Base-by-base conservation (phyloP, 345 rosid species). In the Acer saccharum region DNA sequence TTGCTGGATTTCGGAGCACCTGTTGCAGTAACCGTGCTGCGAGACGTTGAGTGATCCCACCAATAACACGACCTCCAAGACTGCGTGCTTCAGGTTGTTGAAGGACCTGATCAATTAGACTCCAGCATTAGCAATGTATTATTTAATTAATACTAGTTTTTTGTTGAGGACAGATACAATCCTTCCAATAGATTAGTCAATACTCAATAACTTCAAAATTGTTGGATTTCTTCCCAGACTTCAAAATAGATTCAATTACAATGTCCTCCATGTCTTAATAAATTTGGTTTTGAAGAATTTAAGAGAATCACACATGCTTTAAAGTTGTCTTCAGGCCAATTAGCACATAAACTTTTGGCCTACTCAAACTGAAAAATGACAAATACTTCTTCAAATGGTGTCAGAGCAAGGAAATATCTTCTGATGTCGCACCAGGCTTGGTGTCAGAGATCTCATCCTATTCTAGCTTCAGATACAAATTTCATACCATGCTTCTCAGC, bases 11-110 rank as follows among this genome's bases (percentile, higher is more conserved):
- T 76, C 86, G 91, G 20, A 95, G 95, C 61, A 95, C 78, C 84
- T 93, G 99, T 73, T 93, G 99, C 81, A 95, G 87, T 76, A 95
- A 83, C 50, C 99, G 86, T 27, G 99, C 99, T 11, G 97, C 95
- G 54, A 95, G 87, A 44, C 99, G 99, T 67, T 87, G 98, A 74
- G 89, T 88, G 69, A 92, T 88, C 78, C 98, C 98, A 39, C 94
- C 89, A 48, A 88, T 85, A 64, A 95, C 91, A 43, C 93, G 93
- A 48, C 88, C 90, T 54, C 97, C 98, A 0, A 95, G 87, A 83
- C 75, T 85, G n/a, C 90, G 90, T 62, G 83, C 98, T 83, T 93
- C 99, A 0, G 90, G 94, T 84, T 92, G 95, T 85, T 91, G 98
- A 80, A 95, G 88, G 72, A 93, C 97, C 99, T 95, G 87, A 48